Conservation (phyloP, 495 filamentous ascomycete species). For the Stereocaulon alpinum region DNA sequence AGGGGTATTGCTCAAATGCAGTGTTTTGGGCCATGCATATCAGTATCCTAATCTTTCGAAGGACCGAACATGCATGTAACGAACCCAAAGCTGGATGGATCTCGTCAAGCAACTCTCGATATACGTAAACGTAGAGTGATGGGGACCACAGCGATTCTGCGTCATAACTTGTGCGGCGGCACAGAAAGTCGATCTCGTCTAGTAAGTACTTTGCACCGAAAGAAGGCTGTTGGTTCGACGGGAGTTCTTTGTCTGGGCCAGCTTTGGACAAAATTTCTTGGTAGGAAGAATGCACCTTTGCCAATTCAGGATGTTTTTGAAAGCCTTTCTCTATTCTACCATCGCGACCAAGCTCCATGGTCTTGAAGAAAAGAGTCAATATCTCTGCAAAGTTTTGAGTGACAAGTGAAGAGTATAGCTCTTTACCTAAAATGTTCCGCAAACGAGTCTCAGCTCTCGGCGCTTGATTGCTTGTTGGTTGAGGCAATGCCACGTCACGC, state of each 20-base stretch:
- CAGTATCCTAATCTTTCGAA: conserved; percentile 76
- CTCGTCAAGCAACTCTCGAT: conserved; percentile 65
- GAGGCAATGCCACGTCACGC: conserved; percentile 58
- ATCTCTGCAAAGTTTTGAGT: conserved; percentile 64
- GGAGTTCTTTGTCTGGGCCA: conserved; percentile 47
- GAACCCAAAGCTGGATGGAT: conserved; percentile 83
- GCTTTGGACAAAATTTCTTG: conserved; percentile 54
- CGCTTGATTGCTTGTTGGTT: conserved; percentile 38
- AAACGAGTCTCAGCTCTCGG: conserved; percentile 58
- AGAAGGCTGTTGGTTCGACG: conserved; percentile 71
- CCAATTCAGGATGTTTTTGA: conserved; percentile 48
- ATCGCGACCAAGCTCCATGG: conserved; percentile 66
- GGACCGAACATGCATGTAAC: conserved; percentile 71
- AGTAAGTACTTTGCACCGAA: conserved; percentile 69
- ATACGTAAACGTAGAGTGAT: conserved; percentile 59
- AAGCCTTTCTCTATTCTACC: conserved; percentile 67
- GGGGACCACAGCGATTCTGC: conserved; percentile 63
- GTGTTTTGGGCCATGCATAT: conserved; percentile 64
- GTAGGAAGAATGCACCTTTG: conserved; percentile 51
- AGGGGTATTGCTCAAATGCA: conserved; percentile 64
- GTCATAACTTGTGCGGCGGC: conserved; percentile 55
- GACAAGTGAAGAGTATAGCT: conserved; percentile 49
- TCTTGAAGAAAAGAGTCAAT: conserved; percentile 58
- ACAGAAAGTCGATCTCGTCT: conserved; percentile 65
- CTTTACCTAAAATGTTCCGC: conserved; percentile 56